Evolutionary conservation across 2,329 filamentous ascomycete genomes (phyloP).

Genomic region (Colletotrichum cuscutae): DNA sequence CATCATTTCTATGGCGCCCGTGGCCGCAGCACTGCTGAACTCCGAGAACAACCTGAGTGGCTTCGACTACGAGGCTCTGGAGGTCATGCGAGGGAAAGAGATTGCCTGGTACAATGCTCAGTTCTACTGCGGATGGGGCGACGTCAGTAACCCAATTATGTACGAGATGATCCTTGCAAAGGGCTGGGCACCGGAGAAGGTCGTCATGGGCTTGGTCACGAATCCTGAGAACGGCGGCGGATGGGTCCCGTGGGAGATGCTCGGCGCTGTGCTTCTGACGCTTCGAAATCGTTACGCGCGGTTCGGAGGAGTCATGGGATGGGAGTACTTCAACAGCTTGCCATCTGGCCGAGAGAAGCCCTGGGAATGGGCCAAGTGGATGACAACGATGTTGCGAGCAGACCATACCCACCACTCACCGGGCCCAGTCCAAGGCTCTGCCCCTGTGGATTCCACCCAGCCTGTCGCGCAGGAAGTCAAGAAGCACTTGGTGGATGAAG

Average conservation of each 20-base stretch:
- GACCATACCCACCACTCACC: conserved; percentile 8
- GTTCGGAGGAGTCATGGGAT: conserved; percentile 92
- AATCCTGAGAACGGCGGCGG: conserved; percentile 77
- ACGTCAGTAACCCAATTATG: conserved; percentile 55
- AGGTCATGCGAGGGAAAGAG: conserved; percentile 70
- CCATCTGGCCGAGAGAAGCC: conserved; percentile 71
- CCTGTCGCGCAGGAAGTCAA: conserved; percentile 24
- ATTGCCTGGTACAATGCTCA: conserved; percentile 92
- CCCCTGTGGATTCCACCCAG: neutral
- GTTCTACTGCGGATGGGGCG: conserved; percentile 92
- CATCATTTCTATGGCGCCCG: conserved; percentile 83
- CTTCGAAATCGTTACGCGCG: conserved; percentile 64
- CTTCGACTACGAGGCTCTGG: conserved; percentile 82
- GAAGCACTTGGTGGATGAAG: conserved; percentile 34
- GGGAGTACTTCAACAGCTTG: conserved; percentile 91
- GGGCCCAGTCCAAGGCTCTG: neutral
- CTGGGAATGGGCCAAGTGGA: conserved; percentile 81
- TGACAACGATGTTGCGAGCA: conserved; percentile 61
- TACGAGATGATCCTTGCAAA: conserved; percentile 64
- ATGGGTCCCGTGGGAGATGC: conserved; percentile 59
- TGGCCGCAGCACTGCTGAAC: conserved; percentile 76
- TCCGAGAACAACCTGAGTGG: conserved; percentile 74
- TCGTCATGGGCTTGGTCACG: conserved; percentile 86
- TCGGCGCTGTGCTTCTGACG: conserved; percentile 53
- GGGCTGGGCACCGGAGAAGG: conserved; percentile 78